Evolutionary conservation across 2,329 filamentous ascomycete genomes (phyloP), one percentile per base, ranked within the genome.

Genomic region (Trichoderma atroviride): DNA sequence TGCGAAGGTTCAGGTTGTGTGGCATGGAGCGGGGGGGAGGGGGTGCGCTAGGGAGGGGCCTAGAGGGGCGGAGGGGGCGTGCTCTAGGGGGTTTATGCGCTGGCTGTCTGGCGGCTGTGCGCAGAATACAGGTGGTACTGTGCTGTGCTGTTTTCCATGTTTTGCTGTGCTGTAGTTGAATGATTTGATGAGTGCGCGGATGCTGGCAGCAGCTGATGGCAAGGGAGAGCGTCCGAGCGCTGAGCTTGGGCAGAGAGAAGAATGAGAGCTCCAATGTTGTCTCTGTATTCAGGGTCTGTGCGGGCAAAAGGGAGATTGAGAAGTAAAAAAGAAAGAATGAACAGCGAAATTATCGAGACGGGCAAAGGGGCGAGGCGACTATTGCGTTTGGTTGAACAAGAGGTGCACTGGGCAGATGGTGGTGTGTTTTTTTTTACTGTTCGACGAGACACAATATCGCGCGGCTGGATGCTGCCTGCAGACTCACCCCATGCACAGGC

Each of bases 71-170:
- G 29, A 22, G 43, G 55, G 55, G 64, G 65, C 43, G 56, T 55
- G 65, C 43, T 53, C 40, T 53, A 58, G 64, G 64, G 55, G 56
- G 43, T 33, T 53, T 40, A 61, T 68, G 65, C 55, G 65, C 65
- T 68, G 65, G 60, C 65, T 56, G 53, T 66, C 47, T 35, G 37
- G 35, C 31, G 52, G 62, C 62, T 65, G 62, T 65, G 62, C 43
- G 62, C 62, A 55, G 37, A 57, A 24, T 11, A 24, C 47, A 50
- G 47, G n/a, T 13, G 47, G 22, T 57, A 31, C 55, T 65, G 62
- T 43, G 37, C 35, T 16, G 29, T 43, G 40, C 40, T 9, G 31
- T 6, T 31, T 31, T 5, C 53, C 56, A 35, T 40, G 35, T 27
- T 16, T n/a, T 43, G 40, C 40, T 24, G 9, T 33, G 33, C 33